Evolutionary conservation across 2,329 filamentous ascomycete genomes (phyloP).

Genomic region (Trichoderma endophyticum): DNA sequence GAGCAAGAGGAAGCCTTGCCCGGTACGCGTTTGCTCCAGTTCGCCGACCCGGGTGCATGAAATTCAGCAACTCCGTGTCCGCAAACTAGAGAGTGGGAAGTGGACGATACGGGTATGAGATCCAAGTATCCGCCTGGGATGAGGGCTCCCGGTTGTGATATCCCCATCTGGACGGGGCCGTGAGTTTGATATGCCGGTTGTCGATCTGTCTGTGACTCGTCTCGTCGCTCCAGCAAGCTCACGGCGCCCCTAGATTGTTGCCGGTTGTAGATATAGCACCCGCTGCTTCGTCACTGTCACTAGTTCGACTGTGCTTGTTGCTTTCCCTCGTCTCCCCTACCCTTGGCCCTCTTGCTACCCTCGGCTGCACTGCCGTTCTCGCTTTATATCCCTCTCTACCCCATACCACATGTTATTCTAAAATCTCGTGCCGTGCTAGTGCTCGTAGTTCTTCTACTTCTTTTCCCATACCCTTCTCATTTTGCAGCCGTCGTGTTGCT

Average conservation of each 20-base stretch:
- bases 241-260: slow-evolving; percentile 6
- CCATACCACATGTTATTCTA: neutral
- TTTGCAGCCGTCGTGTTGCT: slow-evolving; percentile 1
- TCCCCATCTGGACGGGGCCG: slow-evolving; percentile 2
- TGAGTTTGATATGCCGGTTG: slow-evolving; percentile 3
- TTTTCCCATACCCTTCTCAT: neutral
- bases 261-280: slow-evolving; percentile 16
- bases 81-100: neutral
- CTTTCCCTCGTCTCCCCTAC: neutral
- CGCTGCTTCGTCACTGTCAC: slow-evolving; percentile 3
- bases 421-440: neutral
- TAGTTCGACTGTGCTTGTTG: neutral
- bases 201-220: slow-evolving; percentile 16
- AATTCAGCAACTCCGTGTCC: neutral
- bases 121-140: neutral
- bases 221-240: neutral
- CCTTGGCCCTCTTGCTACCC: neutral
- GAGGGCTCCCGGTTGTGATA: neutral
- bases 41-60: slow-evolving; percentile 7
- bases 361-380: neutral
- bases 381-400: neutral
- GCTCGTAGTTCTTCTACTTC: neutral
- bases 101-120: neutral
- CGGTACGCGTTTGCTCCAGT: slow-evolving; percentile 4
- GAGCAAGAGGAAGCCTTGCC: neutral